A percentile compares a stretch with the other conserved stretches of the same genome.
These are phyloP conservation scores for Vitis vinifera DNA, from an alignment of 164 flowering plant species.

Conservation along the genomic window DNA sequence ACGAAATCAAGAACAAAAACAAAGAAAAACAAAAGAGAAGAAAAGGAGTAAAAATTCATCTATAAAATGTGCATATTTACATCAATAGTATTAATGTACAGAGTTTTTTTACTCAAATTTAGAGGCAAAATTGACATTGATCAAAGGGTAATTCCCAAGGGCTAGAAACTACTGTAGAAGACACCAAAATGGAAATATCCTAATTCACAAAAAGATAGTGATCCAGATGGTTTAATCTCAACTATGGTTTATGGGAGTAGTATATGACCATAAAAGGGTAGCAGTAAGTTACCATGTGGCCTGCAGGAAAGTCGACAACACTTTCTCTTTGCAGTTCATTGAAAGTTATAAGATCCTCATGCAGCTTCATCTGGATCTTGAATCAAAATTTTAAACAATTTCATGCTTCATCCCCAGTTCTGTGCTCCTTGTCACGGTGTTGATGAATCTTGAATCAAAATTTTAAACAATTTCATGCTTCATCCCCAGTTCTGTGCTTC, in stretches of 20 bases:
- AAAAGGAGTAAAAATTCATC: too few relatives aligned
- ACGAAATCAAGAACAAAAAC: too few relatives aligned
- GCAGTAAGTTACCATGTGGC: background rate
- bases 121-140: too few relatives aligned
- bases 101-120: too few relatives aligned
- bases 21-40: too few relatives aligned
- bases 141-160: too few relatives aligned
- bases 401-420: constrained; percentile 17
- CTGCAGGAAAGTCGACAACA: background rate
- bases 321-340: background rate
- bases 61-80: too few relatives aligned
- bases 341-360: background rate
- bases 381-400: constrained; percentile 15
- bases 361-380: constrained; percentile 11
- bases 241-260: background rate
- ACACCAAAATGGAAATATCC: background rate
- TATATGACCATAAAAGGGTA: background rate
- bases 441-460: constrained; percentile 11
- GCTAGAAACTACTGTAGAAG: constrained; percentile 9
- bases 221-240: background rate
- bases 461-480: constrained; percentile 17
- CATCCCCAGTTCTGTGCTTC: constrained; percentile 8
- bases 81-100: too few relatives aligned
- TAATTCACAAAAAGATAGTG: background rate
- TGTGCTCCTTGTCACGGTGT: background rate